Evolutionary conservation across 169 alveolate species (phyloP).

Genomic region (Perkinsus olseni): DNA sequence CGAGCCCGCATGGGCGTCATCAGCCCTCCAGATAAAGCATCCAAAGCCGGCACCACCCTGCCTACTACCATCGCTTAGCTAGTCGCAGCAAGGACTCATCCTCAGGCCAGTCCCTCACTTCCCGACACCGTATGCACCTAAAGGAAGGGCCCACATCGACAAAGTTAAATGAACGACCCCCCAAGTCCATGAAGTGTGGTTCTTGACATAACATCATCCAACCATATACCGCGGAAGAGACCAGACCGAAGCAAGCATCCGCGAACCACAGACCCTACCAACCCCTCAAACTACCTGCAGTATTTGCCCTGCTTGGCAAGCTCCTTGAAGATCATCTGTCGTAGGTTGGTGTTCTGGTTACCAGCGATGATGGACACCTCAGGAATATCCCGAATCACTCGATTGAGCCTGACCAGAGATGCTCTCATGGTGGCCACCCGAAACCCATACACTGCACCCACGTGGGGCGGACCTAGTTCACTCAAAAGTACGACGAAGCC

Average conservation of each 20-base stretch:
- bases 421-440: background rate
- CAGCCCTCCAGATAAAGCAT: conserved; percentile 27
- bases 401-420: conserved; percentile 40
- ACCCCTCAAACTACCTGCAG: conserved; percentile 59
- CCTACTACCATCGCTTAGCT: conserved; percentile 16
- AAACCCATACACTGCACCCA: too few relatives aligned
- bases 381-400: conserved; percentile 87
- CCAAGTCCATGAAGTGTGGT: too few relatives aligned
- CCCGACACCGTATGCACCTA: conserved; percentile 82
- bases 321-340: conserved; percentile 64
- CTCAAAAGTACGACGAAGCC: too few relatives aligned
- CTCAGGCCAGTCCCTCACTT: conserved; percentile 59
- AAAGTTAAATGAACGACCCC: background rate
- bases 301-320: conserved; percentile 59
- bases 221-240: too few relatives aligned
- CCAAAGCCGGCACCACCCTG: conserved; percentile 40
- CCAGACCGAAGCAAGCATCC: too few relatives aligned
- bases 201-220: too few relatives aligned
- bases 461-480: too few relatives aligned
- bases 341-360: conserved; percentile 77
- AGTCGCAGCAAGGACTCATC: conserved; percentile 20
- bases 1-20: conserved; percentile 25
- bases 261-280: too few relatives aligned
- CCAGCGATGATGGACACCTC: conserved; percentile 87
- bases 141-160: background rate